These are phyloP conservation scores for Citrullus colocynthis DNA, from an alignment of 306 rosid species.

Conservation along the genomic window DNA sequence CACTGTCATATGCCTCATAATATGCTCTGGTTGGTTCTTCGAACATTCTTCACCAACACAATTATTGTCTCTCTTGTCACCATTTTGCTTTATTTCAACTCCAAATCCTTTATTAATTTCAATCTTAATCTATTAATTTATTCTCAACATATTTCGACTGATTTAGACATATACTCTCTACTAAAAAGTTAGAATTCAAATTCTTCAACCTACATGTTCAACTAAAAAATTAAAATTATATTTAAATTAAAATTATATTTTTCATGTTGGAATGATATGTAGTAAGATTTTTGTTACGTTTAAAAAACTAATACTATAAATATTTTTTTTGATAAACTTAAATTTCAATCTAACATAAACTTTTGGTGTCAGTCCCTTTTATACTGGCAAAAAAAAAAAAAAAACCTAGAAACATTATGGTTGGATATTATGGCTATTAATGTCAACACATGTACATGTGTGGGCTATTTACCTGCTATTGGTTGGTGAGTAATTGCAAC, in stretches of 20 bases:
- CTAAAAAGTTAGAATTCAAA: too few relatives aligned
- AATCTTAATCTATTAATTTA: not conserved
- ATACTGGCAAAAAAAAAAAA: too few relatives aligned
- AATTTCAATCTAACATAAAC: not conserved
- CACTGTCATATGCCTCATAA: not conserved
- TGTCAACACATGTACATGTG: not conserved
- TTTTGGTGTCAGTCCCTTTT: too few relatives aligned
- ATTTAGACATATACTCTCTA: too few relatives aligned
- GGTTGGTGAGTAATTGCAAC: not conserved
- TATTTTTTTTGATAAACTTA: not conserved
- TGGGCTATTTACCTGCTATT: not conserved
- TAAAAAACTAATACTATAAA: too few relatives aligned
- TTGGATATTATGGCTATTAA: not conserved
- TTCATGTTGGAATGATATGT: too few relatives aligned
- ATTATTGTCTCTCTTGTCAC: not conserved
- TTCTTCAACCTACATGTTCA: too few relatives aligned
- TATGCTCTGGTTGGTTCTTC: not conserved
- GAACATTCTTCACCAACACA: constrained; percentile 2
- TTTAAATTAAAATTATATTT: too few relatives aligned
- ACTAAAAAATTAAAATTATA: too few relatives aligned
- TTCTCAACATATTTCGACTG: not conserved
- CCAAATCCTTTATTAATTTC: not conserved
- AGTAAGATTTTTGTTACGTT: too few relatives aligned
- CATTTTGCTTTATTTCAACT: constrained; percentile 6
- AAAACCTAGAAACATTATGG: not conserved